phyloP scores from a whole-genome alignment of 371 early-diverging fungal species.

The Smittium mucronatum region DNA sequence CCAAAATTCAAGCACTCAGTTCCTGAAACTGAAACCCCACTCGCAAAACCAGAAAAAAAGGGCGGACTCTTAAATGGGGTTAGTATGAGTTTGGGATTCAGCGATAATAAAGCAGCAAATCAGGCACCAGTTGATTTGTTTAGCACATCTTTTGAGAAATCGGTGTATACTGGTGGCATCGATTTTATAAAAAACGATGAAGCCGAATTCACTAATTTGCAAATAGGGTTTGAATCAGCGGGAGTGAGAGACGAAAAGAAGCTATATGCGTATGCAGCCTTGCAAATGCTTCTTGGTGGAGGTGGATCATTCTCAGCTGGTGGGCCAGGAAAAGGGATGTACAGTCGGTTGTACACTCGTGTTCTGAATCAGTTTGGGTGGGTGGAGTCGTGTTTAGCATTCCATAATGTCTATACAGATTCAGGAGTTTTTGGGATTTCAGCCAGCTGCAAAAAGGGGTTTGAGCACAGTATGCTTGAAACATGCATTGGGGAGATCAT shows the following conservation, averaged over 20 bases:
- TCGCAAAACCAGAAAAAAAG: background rate
- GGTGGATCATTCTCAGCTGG: conserved; percentile 95
- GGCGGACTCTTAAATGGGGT: background rate
- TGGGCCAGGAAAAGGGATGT: conserved; percentile 98
- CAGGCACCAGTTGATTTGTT: background rate
- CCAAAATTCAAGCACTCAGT: conserved; percentile 22
- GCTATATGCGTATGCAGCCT: conserved; percentile 71
- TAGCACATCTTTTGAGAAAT: background rate
- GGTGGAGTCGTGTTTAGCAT: conserved; percentile 85
- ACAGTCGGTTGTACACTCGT: conserved; percentile 86
- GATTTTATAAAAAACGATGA: conserved; percentile 48
- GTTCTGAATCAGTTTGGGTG: conserved; percentile 87
- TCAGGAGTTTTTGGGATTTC: conserved; percentile 87
- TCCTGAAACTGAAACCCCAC: background rate
- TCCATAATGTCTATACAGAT: conserved; percentile 82
- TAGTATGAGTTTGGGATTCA: background rate
- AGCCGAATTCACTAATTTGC: conserved; percentile 65
- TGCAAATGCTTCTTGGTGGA: conserved; percentile 86
- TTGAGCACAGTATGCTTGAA: conserved; percentile 51
- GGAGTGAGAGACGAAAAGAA: conserved; percentile 60
- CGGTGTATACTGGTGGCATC: conserved; percentile 75
- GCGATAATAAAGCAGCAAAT: background rate
- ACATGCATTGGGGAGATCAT: conserved; percentile 74
- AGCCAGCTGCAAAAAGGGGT: conserved; percentile 66
- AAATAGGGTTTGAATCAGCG: conserved; percentile 81